Evolutionary conservation across 768 basidiomycete genomes (phyloP).

Genomic region (Melanogaster broomeanus): DNA sequence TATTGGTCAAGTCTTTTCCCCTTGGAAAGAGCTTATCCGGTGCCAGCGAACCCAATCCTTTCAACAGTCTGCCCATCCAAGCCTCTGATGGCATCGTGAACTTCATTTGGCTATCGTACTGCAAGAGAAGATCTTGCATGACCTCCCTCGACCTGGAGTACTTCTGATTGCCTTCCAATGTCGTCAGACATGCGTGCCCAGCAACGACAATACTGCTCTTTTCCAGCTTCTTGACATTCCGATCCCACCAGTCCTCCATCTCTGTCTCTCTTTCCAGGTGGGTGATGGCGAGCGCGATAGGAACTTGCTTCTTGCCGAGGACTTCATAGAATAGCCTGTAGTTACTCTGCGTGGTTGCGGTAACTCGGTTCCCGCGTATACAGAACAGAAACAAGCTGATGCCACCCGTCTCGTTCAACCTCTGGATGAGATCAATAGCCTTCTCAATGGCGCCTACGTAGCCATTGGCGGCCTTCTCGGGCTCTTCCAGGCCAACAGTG

Average conservation of each 20-base stretch:
- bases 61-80: constrained; percentile 3
- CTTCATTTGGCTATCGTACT: constrained; percentile 2
- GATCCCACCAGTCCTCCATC: constrained; percentile 24
- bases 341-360: no score
- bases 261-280: constrained; percentile 28
- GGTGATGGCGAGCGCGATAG: no score
- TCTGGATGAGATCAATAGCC: no score
- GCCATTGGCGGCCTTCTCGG: no score
- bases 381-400: no score
- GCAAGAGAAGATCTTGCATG: constrained; percentile 3
- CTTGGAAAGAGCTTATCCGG: neutral
- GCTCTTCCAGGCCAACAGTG: no score
- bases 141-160: constrained; percentile 25
- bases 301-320: no score
- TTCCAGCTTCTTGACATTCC: constrained; percentile 7
- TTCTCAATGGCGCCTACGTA: no score
- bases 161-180: constrained; percentile 12
- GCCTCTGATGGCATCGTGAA: no score
- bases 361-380: no score
- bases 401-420: no score
- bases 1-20: constrained; percentile 3
- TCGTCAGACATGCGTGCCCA: constrained; percentile 21
- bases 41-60: neutral
- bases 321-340: no score
- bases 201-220: constrained; percentile 3